These are phyloP conservation scores for Sugiyamaella novakii DNA, from an alignment of 1,139 yeast species.

Conservation along the genomic window DNA sequence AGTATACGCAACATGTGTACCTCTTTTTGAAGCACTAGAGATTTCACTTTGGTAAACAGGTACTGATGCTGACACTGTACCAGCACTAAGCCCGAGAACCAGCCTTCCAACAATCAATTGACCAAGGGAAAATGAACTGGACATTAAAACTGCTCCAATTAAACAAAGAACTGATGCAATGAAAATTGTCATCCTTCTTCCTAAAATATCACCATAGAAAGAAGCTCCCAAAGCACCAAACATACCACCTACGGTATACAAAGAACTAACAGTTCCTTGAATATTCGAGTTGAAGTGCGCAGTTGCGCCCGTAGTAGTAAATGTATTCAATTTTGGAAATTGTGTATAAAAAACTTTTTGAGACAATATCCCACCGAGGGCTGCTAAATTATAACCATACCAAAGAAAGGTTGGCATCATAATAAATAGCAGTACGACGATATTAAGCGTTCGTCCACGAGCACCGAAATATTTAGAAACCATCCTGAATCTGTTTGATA, in stretches of 20 bases:
- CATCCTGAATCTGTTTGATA: not conserved
- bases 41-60: constrained; percentile 65
- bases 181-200: constrained; percentile 66
- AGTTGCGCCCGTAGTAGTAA: constrained; percentile 26
- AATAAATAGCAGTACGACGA: constrained; percentile 18
- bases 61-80: constrained; percentile 62
- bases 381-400: constrained; percentile 55
- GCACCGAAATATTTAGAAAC: constrained; percentile 21
- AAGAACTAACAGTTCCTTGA: constrained; percentile 44
- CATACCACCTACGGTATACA: constrained; percentile 73
- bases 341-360: constrained; percentile 45
- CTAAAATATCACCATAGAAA: constrained; percentile 60
- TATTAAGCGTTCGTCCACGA: constrained; percentile 22
- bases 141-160: constrained; percentile 65
- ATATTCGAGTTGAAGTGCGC: constrained; percentile 28
- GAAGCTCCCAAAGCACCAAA: constrained; percentile 68
- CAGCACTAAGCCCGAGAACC: constrained; percentile 75
- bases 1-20: constrained; percentile 66
- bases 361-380: constrained; percentile 51
- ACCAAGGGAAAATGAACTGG: constrained; percentile 58
- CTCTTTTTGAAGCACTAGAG: constrained; percentile 70
- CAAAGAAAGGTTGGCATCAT: constrained; percentile 30
- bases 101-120: constrained; percentile 77
- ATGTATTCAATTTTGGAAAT: constrained; percentile 47
- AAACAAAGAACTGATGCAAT: constrained; percentile 60